Evolutionary conservation across 2,329 filamentous ascomycete genomes (phyloP), one percentile per base, ranked within the genome.

Genomic region (Xylariaceae sp.): DNA sequence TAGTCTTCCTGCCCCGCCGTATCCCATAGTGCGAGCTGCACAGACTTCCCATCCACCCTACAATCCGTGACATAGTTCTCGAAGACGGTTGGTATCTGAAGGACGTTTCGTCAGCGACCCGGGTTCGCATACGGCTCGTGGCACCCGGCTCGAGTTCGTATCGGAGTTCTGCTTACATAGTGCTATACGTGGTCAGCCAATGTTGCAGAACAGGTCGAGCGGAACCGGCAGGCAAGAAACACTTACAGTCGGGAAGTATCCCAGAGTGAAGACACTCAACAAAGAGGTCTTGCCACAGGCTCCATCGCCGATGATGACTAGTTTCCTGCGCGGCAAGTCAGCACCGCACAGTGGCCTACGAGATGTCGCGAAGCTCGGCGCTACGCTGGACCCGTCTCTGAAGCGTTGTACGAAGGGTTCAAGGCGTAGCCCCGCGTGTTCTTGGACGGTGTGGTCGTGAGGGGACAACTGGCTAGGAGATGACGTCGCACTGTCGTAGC

Each of bases 31-130:
- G 92, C 92, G 44, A 98, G 73, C 66, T 98, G 92, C 24, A 98
- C 92, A n/a, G 87, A 94, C 60, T 94, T 94, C 54, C 92, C 92
- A 58, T 98, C 92, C 40, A 98, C 92, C 65, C 90, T 77, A 64
- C 92, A 98, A 65, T 98, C 92, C 50, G 92, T 98, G 45, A 98
- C 92, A 56, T 98, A 98, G 67, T 98, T 98, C 59, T 98, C 92
- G 62, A 98, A 98, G 23, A 98, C 92, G 29, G 92, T 98, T 2
- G 92, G 92, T 32, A 94, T 89, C 81, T 88, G 15, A 5, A n/a
- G 15, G 16, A 11, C 5, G 15, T 12, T 29, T 26, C n/a, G 24
- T 26, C 24, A 26, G 24, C 12, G 5, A 14, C 12, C 5, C 31
- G 14, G 8, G 26, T 19, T 23, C 27, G 31, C 15, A 14, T 13